Base-by-base conservation (phyloP, 768 basidiomycete species). In the Leccinum longicurvipes region DNA sequence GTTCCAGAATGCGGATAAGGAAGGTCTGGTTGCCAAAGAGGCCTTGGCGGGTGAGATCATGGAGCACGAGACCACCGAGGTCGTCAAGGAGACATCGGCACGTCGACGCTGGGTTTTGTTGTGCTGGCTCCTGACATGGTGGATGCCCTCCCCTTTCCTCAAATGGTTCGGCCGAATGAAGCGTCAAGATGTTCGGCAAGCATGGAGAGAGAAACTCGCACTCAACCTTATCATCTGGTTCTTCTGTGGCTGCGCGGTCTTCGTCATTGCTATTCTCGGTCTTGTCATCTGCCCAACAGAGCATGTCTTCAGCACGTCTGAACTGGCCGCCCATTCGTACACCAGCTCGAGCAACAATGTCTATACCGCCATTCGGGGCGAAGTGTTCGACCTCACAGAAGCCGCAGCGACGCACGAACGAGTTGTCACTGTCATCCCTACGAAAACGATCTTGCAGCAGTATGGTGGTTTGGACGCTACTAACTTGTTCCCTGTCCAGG, bases 221-320 rank as follows among this genome's bases (percentile, higher is more conserved):
- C 82, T 98, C 66, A 98, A 98, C 72, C 72, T 99, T 56, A 77
- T 99, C 73, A 98, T 99, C 63, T 98, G 95, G 96, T 84, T 97
- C 66, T 77, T 91, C 28, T 98, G 94, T 60, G 87, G 72, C n/a
- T 84, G 84, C 63, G 87, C 93, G 1, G 80, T 94, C 47, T 98
- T 99, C 71, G 89, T 99, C 65, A 95, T 98, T 65, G 92, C 91
- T 10, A 72, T 95, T 24, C 78, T 98, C 27, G 93, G 92, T 11
- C 70, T 80, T 51, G 72, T 99, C 56, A 98, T 99, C 71, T 99
- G 97, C 67, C 97, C 97, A 2, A 91, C 86, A 60, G 86, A 98
- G 65, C 89, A 97, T 68, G 89, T 99, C 51, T 99, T 87, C 79
- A 91, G 84, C 61, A 72, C 76, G 5, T 74, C 76, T 24, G 97